Evolutionary conservation across 2,329 filamentous ascomycete species (phyloP).

Genomic region (Stenocarpella maydis): DNA sequence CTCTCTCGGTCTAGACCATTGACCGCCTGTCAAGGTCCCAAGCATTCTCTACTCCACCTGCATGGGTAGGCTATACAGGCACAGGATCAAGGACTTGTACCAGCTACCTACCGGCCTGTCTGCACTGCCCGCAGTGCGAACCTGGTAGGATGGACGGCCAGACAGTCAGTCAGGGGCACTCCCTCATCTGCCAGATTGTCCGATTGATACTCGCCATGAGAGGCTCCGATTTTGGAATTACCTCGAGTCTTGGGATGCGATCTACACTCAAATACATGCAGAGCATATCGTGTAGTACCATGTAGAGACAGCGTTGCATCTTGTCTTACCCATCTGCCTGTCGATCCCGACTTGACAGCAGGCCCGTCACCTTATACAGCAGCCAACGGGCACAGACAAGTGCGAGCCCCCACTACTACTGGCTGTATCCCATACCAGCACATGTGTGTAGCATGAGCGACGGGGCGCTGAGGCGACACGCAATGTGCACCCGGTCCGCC

Average conservation of each 20-base stretch:
- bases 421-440: background rate
- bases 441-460: background rate
- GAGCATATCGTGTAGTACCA: background rate
- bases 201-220: background rate
- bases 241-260: background rate
- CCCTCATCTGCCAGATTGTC: conserved; percentile 14
- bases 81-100: background rate
- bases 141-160: background rate
- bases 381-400: background rate
- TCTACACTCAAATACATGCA: background rate
- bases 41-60: background rate
- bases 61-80: background rate
- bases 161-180: conserved; percentile 17
- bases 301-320: background rate
- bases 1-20: conserved; percentile 17
- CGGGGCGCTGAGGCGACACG: background rate
- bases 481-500: background rate
- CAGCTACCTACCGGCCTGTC: background rate
- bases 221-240: conserved; percentile 17
- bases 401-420: conserved; percentile 9
- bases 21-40: conserved; percentile 31
- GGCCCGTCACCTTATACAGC: conserved; percentile 6
- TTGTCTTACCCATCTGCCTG: background rate
- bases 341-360: background rate
- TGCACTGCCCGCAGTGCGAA: background rate